Evolutionary conservation across 2,329 filamentous ascomycete genomes (phyloP).

Genomic region (Colletotrichum melonis): DNA sequence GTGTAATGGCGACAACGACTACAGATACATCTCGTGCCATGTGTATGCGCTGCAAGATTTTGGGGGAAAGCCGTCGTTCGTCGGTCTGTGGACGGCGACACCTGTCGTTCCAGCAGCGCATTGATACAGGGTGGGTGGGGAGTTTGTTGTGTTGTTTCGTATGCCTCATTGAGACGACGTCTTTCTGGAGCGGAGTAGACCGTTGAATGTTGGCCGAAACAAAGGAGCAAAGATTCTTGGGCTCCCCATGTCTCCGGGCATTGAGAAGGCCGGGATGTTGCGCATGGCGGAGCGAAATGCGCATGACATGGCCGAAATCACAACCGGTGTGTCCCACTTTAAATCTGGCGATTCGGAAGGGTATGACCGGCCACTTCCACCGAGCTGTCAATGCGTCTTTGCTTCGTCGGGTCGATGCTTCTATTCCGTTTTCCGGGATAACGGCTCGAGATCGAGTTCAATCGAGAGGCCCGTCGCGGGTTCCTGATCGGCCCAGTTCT

Average conservation of each 20-base stretch:
- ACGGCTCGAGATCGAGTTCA: background rate
- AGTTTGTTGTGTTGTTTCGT: constrained; percentile 24
- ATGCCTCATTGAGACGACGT: constrained; percentile 14
- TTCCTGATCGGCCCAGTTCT: constrained; percentile 9
- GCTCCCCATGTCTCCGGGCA: constrained; percentile 31
- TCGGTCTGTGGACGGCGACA: background rate
- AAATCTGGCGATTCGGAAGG: constrained; percentile 29
- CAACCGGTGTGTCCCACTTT: constrained; percentile 17
- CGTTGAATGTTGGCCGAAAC: constrained; percentile 14
- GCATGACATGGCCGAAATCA: constrained; percentile 35
- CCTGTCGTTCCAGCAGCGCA: background rate
- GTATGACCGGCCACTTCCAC: constrained; percentile 30
- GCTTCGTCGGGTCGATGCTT: constrained; percentile 8
- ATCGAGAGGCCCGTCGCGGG: constrained; percentile 7
- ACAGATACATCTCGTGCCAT: background rate
- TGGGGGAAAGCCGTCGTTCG: background rate
- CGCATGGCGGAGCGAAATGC: constrained; percentile 32
- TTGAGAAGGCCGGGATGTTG: constrained; percentile 30
- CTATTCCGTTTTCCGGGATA: constrained; percentile 14
- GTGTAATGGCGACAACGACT: background rate
- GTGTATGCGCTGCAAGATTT: background rate
- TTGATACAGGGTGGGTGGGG: constrained; percentile 14
- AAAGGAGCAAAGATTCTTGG: constrained; percentile 13
- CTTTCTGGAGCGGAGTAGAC: constrained; percentile 1
- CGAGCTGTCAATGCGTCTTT: constrained; percentile 25